Evolutionary conservation across 1,284 basidiomycete species (phyloP), one percentile per base, ranked within the genome.

Genomic region (Rhodotorula sp.): DNA sequence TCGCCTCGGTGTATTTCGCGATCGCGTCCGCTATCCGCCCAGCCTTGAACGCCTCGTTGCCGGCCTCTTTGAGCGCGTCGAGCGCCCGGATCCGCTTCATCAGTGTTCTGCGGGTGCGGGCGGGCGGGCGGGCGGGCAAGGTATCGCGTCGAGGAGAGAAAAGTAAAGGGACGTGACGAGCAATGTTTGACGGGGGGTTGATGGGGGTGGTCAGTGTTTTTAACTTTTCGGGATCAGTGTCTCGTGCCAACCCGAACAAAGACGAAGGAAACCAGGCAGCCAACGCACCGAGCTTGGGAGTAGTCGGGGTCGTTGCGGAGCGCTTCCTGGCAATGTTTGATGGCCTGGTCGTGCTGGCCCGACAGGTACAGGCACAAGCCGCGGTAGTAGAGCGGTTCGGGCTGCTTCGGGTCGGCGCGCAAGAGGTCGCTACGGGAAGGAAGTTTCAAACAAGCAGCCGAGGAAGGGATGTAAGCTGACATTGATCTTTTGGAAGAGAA

Each of bases 1-100:
- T 81, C 6, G 90, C 87, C 73, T 90, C 88, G 2, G 83, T 83
- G 77, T 93, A 93, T 78, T 86, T 88, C 8, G 85, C 83, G 3
- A 89, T 81, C 0, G 93, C 93, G 56, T 89, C 88, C 47, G 85
- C 77, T 48, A 88, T 82, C 69, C 85, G 84, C 2, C 85, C 85
- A 0, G 80, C 70, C 81, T 93, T 93, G 84, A 95, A 95, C 1
- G 87, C 85, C 0, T 81, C 79, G 78, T 95, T 95, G 0, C 92
- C 92, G 74, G 91, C 90, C 72, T 93, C 91, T 79, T 95, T 95
- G 61, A 90, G 81, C 64, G 87, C 83, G 75, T 95, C 91, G 20
- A 95, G 87, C 60, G 90, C 89, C 78, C 89, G 90, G 31, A 90
- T 86, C 23, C 91, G 87, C 79, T 88, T 90, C 56, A 76, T 65